Conservation (phyloP, 768 basidiomycete species). For the Mycena rebaudengoi region DNA sequence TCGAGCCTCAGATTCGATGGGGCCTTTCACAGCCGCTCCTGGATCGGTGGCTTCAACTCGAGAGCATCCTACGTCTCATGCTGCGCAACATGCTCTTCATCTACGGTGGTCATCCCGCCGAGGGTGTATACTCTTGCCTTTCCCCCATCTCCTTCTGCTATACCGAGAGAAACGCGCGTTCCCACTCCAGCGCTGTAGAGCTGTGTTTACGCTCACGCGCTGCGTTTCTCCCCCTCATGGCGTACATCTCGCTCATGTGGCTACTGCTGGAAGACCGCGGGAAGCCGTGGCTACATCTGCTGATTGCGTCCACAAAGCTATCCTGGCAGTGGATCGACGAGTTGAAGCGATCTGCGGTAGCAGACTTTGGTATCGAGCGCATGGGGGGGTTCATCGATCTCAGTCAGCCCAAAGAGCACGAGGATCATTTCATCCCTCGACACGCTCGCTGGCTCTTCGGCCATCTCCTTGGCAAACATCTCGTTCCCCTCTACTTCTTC, state of each 20-base stretch:
- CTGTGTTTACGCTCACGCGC: not conserved
- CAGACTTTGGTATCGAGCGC: not conserved
- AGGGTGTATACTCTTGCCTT: not conserved
- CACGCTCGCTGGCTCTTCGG: not conserved
- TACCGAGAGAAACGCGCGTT: not conserved
- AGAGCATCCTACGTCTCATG: not conserved
- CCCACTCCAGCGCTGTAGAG: not conserved
- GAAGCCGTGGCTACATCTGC: not conserved
- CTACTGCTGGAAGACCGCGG: not conserved
- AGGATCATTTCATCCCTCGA: not conserved
- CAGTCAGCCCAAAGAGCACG: not conserved
- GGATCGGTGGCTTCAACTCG: not conserved
- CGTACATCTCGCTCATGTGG: not conserved
- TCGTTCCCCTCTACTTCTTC: not conserved
- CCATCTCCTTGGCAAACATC: not conserved
- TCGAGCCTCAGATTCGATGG: not conserved
- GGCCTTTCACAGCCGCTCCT: not conserved
- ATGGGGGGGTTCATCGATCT: not conserved
- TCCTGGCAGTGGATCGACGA: not conserved
- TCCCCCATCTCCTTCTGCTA: not conserved
- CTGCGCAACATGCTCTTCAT: not conserved
- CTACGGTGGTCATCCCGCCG: not conserved
- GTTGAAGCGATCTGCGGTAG: not conserved
- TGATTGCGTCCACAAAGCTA: not conserved
- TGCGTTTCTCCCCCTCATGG: slow-evolving; percentile 2